Conservation (phyloP, 2,329 filamentous ascomycete genomes). For the Diaporthe longicolla region DNA sequence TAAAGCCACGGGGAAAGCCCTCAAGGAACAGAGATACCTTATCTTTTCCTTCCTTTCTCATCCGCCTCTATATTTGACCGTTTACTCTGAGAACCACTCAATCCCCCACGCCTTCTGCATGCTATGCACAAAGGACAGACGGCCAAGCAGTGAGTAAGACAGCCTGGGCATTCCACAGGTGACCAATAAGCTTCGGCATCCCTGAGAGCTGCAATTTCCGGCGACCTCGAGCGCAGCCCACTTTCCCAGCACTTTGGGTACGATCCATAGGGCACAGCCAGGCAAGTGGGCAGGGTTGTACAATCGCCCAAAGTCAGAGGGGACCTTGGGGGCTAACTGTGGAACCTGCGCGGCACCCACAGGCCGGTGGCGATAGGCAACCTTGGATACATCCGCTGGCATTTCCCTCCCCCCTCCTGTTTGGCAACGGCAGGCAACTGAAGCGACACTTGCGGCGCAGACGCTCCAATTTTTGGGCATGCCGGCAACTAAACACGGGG, state of each 20-base stretch:
- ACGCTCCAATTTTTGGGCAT: constrained; percentile 37
- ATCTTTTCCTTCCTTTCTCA: neutral
- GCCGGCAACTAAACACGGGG: constrained; percentile 33
- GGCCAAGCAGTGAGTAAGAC: neutral
- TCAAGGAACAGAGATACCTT: neutral
- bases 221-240: constrained; percentile 17
- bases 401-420: neutral
- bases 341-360: constrained; percentile 20
- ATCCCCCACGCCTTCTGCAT: neutral
- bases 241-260: constrained; percentile 29
- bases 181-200: constrained; percentile 27
- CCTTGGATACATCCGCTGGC: neutral
- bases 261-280: neutral
- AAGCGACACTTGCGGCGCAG: constrained; percentile 29
- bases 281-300: neutral
- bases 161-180: neutral
- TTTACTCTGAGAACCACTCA: neutral
- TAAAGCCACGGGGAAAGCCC: neutral
- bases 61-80: neutral
- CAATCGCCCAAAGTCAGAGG: neutral
- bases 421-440: constrained; percentile 32
- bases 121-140: neutral
- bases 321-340: constrained; percentile 14
- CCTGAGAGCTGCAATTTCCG: constrained; percentile 35
- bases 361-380: constrained; percentile 22